Conservation (phyloP, 2,329 filamentous ascomycete genomes). For the Aspergillus intermedius region DNA sequence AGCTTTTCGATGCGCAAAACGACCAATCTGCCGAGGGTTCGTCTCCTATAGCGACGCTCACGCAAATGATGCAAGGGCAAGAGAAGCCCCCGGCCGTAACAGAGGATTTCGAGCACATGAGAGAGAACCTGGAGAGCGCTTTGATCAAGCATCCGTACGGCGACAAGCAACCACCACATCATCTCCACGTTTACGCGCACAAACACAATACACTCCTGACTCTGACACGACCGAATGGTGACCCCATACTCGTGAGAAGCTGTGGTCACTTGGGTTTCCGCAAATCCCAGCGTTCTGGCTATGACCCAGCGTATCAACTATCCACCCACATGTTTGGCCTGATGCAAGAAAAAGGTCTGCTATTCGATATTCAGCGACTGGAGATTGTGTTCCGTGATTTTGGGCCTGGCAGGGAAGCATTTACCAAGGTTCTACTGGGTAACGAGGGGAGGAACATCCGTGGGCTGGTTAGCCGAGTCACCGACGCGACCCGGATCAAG, state of each 20-base stretch:
- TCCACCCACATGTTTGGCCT: conserved; percentile 74
- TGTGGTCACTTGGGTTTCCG: conserved; percentile 87
- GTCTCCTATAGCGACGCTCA: conserved; percentile 24
- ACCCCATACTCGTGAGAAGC: conserved; percentile 72
- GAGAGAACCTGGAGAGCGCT: conserved; percentile 28
- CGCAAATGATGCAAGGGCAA: conserved; percentile 25
- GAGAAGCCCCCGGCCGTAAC: conserved; percentile 16
- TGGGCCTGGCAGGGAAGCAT: conserved; percentile 78
- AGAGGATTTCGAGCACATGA: conserved; percentile 25
- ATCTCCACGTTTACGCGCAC: conserved; percentile 77
- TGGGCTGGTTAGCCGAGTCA: conserved; percentile 68
- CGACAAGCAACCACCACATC: conserved; percentile 54
- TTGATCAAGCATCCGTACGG: conserved; percentile 31
- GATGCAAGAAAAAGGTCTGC: conserved; percentile 74
- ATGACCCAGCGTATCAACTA: conserved; percentile 89
- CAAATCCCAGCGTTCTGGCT: conserved; percentile 71
- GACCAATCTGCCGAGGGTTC: conserved; percentile 13
- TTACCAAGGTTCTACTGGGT: conserved; percentile 81
- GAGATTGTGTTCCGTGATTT: conserved; percentile 82
- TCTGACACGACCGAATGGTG: conserved; percentile 71
- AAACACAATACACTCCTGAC: conserved; percentile 97
- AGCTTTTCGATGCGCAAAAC: conserved; percentile 20
- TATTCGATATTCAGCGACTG: conserved; percentile 66
- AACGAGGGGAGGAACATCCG: conserved; percentile 72
- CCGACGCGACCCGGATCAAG: conserved; percentile 84